These are phyloP conservation scores for Cucumis cinereus DNA, from an alignment of 306 rosid species.

Conservation along the genomic window DNA sequence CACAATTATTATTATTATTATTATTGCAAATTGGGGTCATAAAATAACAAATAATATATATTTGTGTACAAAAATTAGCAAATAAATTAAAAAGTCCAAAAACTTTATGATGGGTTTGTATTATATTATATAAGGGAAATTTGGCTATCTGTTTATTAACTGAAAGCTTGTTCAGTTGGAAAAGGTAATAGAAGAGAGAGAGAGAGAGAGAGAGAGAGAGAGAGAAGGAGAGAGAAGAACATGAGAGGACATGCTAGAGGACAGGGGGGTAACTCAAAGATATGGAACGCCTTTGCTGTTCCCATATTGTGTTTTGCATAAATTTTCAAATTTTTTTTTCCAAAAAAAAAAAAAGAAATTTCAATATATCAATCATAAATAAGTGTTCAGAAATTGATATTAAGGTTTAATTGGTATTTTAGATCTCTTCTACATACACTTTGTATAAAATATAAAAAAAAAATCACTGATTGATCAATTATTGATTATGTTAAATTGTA, in stretches of 20 bases:
- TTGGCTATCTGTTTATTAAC: neutral
- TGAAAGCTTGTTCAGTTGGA: neutral
- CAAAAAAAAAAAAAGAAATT: too few relatives aligned
- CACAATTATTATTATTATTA: neutral
- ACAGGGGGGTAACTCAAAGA: neutral
- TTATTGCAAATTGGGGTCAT: neutral
- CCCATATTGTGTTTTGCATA: neutral
- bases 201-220: too few relatives aligned
- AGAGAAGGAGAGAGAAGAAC: neutral
- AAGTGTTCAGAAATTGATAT: too few relatives aligned
- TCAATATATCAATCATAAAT: too few relatives aligned
- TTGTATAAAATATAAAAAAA: too few relatives aligned
- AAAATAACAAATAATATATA: neutral
- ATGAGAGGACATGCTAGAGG: neutral
- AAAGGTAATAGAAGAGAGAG: neutral
- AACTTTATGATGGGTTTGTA: neutral
- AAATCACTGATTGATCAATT: too few relatives aligned
- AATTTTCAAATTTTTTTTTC: neutral
- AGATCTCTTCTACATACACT: too few relatives aligned
- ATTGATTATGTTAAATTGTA: too few relatives aligned
- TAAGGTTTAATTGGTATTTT: too few relatives aligned
- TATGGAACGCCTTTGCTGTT: neutral
- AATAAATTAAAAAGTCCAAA: slow-evolving; percentile 4
- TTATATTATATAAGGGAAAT: neutral
- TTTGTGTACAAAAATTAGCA: neutral